Evolutionary conservation across 176 grass and related monocot genomes (phyloP), one percentile per base, ranked within the genome.

Genomic region (Lolium multiflorum): DNA sequence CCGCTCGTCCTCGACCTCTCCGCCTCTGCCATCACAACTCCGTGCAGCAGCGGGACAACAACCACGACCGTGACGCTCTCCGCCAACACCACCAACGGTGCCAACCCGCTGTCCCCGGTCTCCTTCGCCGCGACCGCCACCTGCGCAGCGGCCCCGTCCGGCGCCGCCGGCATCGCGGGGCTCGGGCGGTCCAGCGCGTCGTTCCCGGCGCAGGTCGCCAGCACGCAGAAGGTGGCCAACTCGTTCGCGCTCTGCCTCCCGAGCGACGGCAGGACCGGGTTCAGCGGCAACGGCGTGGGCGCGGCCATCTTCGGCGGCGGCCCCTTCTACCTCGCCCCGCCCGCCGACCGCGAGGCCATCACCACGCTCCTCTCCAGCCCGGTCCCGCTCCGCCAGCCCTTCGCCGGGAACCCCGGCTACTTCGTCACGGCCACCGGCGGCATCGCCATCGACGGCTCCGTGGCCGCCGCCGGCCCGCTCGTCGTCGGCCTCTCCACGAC

Each of bases 181-280:
- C 86, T 98, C 51, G 95, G 70, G 10, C 73, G 77, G 15, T 72
- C 85, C 1, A 56, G 11, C 11, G 73, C 88, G 21, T 39, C 95
- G 1, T 37, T 98, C 38, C 89, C 85, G 12, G 79, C 83, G 4
- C 91, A 88, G 83, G 81, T 92, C 11, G 78, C 89, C 0, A 18
- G 82, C 13, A 21, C 84, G 14, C 86, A 90, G 62, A 86, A 75
- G 25, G 88, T 93, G 41, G 73, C 86, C 21, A 82, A 79, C 56
- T 81, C 71, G 41, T 93, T 98, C 69, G 85, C 73, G 11, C 88
- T 98, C 51, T 95, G 95, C 81, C 95, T 98, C 83, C 95, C 93
- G 13, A 83, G 95, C 72, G 83, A 47, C 28, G 63, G 70, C 35
- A 26, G 72, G 67, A 71, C 38, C 17, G 67, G 67, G 18, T 71